Base-by-base conservation (phyloP, 306 rosid genomes). In the Malus fusca region DNA sequence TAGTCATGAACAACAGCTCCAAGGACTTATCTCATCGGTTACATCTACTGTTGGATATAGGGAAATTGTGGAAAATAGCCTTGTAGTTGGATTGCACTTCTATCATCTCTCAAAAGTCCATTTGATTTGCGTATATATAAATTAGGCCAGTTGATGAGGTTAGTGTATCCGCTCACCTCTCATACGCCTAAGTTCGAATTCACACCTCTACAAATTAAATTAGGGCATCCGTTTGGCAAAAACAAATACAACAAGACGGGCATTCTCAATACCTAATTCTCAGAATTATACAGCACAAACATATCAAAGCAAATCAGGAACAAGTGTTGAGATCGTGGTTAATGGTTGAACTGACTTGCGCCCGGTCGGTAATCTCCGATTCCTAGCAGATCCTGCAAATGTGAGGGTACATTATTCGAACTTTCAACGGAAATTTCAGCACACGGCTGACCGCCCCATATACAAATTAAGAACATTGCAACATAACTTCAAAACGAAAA, bases 291-390 rank as follows among this genome's bases (percentile, higher is more conserved):
- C 48, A 53, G 60, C 53, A 46, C 7, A 14, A 14, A 19, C 61
- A 8, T 43, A 26, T 55, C 33, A 11, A 14, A 35, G 63, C 58
- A 12, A 0, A 10, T 5, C n/a, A 25, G 14, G n/a, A 42, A n/a
- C 21, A 65, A 10, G 22, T 53, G 58, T 52, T 44, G 23, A 51
- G 55, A 73, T 81, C 72, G 15, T 61, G 43, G 72, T 82, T 74
- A 85, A 71, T 74, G 66, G 46, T 71, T 79, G 78, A 79, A 85
- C 74, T 87, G 90, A 82, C 74, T 80, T 48, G 90, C 89, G 53
- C 96, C 91, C 7, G 96, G 91, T 75, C 95, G 87, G 75, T 90
- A 94, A 78, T 91, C 98, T 82, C 98, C 98, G 13, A 94, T 91
- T 75, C 98, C 98, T 15, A 94, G 87, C 82, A 94, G 80, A 82